Base-by-base conservation (phyloP, 2,329 filamentous ascomycete genomes). In the Penicillium sp. region DNA sequence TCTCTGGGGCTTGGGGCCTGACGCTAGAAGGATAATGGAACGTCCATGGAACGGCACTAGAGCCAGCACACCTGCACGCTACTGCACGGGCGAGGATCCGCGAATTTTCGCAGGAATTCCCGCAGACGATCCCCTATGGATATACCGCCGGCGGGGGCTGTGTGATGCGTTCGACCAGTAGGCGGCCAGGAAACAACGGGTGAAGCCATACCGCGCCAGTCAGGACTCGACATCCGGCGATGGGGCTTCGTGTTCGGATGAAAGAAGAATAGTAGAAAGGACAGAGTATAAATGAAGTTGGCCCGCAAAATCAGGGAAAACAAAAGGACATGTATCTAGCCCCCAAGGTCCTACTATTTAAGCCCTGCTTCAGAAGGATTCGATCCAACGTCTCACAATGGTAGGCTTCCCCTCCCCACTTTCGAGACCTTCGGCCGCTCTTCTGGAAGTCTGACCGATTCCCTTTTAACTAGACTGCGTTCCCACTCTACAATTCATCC, bases 11-110 rank as follows among this genome's bases (percentile, higher is more conserved):
- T 41, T 11, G 20, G 9, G 13, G 13, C 13, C 39, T 7, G 20
- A 46, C 59, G 58, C 61, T 63, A 63, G 61, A 63, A 63, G 61
- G 52, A 25, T 54, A 42, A 51, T 60, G 52, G 59, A 62, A 62
- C 35, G 44, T 57, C 50, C 53, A 39, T 48, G 42, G 46, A 44
- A 49, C 11, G 40, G 36, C 16, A 35, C 20, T 33, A 39, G 51
- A 45, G 45, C 24, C 14, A 27, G 35, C 18, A 11, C n/a, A 30
- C 24, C 18, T 10, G 20, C 40, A 44, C 52, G 47, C 56, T 56
- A 58, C 48, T 56, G 54, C 54, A 54, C 27, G 42, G 28, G 47
- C 47, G 44, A 55, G 53, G 50, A 58, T 58, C 55, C 55, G 40
- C 43, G 33, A 47, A 42, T 50, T 42, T 51, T 53, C 56, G 53